A percentile compares a stretch with the other conserved stretches of the same genome.
These are phyloP conservation scores for Nicotiana paniculata DNA, from an alignment of 257 asterid species.

Conservation along the genomic window DNA sequence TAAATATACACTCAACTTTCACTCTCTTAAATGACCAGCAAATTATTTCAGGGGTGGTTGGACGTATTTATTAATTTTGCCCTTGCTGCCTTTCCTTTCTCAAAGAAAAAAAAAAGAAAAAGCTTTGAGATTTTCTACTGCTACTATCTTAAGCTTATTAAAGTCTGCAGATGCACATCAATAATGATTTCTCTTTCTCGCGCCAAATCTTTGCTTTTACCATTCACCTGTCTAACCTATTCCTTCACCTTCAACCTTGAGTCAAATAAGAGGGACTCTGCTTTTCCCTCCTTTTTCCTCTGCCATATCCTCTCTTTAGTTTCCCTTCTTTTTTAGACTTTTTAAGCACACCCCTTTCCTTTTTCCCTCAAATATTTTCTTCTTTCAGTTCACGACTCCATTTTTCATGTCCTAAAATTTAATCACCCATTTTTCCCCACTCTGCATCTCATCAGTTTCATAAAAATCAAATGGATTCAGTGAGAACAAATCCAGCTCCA, in stretches of 20 bases:
- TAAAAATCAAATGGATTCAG: constrained; percentile 49
- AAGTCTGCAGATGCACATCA: constrained; percentile 10
- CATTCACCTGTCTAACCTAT: constrained; percentile 4
- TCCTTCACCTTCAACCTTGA: constrained; percentile 7
- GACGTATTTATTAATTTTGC: neutral
- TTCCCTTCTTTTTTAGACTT: constrained; percentile 10
- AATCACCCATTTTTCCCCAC: neutral
- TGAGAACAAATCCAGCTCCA: constrained; percentile 35
- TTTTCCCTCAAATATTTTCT: neutral
- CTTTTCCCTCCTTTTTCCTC: constrained; percentile 11
- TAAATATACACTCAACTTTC: constrained; percentile 6
- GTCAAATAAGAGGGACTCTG: constrained; percentile 24
- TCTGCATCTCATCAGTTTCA: neutral
- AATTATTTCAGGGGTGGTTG: constrained; percentile 6
- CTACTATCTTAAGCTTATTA: neutral
- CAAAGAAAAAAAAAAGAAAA: neutral
- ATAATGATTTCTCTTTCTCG: constrained; percentile 25
- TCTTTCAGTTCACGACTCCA: neutral
- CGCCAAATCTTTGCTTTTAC: constrained; percentile 25
- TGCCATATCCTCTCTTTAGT: neutral
- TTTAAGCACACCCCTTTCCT: constrained; percentile 9
- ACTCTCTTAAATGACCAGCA: constrained; percentile 5
- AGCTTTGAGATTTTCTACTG: neutral
- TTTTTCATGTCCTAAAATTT: constrained; percentile 1
- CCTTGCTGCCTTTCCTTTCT: neutral